Conservation (phyloP, 1,284 basidiomycete species). For the Mycena sp. region DNA sequence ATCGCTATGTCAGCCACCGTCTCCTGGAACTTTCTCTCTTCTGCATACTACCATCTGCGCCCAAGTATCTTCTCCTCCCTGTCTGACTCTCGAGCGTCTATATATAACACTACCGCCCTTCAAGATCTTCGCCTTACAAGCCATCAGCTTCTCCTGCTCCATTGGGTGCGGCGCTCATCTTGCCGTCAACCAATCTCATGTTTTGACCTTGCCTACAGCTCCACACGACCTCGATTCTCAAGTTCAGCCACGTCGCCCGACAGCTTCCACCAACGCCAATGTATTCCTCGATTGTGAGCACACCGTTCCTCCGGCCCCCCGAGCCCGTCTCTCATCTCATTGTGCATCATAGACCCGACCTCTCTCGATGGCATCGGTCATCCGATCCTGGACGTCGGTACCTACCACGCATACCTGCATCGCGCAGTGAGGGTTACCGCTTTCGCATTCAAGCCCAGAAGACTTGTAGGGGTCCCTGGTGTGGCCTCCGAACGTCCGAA, state of each 20-base stretch:
- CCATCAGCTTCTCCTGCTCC: conserved; percentile 2
- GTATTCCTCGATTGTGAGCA: background rate
- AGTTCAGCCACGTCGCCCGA: too few relatives aligned
- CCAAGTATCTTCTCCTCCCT: background rate
- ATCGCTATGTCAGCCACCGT: too few relatives aligned
- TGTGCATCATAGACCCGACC: background rate
- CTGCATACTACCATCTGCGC: background rate
- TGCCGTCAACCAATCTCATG: too few relatives aligned
- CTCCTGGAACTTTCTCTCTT: background rate
- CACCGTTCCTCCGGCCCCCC: background rate
- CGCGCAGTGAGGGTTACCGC: background rate
- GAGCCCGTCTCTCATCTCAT: background rate
- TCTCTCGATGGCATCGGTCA: background rate
- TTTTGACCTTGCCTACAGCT: too few relatives aligned
- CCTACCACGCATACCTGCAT: conserved; percentile 11
- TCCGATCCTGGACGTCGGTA: background rate
- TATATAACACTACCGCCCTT: conserved; percentile 10
- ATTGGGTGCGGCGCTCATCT: conserved; percentile 1
- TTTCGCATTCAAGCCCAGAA: conserved; percentile 6
- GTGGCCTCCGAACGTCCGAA: conserved; percentile 23
- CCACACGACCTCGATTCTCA: too few relatives aligned
- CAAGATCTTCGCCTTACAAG: background rate
- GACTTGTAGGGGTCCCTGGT: conserved; percentile 21
- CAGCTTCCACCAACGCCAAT: too few relatives aligned
- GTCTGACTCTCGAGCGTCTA: too few relatives aligned